Conservation (phyloP, 2,329 filamentous ascomycete genomes). For the Neophaeococcomyces aloes region DNA sequence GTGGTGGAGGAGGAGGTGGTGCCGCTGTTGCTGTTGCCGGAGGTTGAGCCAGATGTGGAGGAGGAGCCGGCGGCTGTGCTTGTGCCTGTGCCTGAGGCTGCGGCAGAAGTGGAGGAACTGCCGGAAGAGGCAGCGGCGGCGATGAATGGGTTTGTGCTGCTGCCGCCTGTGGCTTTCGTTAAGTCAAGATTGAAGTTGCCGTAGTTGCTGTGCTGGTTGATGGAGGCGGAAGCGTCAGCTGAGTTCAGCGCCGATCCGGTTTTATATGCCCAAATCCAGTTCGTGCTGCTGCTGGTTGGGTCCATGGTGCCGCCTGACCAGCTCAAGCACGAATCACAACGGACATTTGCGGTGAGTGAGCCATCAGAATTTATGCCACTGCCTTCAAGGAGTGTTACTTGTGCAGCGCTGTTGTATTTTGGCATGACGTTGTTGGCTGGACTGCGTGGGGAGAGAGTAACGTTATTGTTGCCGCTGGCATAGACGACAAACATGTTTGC, state of each 20-base stretch:
- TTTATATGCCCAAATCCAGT: slow-evolving; percentile 43
- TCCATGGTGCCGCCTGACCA: slow-evolving; percentile 45
- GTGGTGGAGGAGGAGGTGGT: slow-evolving; percentile 1
- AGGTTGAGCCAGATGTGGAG: slow-evolving; percentile 2
- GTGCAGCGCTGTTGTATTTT: slow-evolving; percentile 30
- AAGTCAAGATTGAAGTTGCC: slow-evolving; percentile 40
- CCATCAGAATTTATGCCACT: slow-evolving; percentile 41
- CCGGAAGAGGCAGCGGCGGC: slow-evolving; percentile 9
- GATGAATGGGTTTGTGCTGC: slow-evolving; percentile 27
- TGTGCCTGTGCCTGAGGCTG: slow-evolving; percentile 7
- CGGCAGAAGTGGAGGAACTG: slow-evolving; percentile 1
- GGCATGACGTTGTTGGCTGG: slow-evolving; percentile 38
- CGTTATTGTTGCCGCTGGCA: slow-evolving; percentile 43
- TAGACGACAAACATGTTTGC: slow-evolving; percentile 52
- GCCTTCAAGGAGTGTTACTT: slow-evolving; percentile 43
- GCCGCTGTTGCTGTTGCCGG: slow-evolving; percentile 6
- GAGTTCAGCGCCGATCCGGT: slow-evolving; percentile 39
- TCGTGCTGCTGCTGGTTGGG: slow-evolving; percentile 33
- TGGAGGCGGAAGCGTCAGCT: slow-evolving; percentile 32
- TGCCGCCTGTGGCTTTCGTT: slow-evolving; percentile 41
- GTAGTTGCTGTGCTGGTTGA: slow-evolving; percentile 37
- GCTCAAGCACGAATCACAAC: slow-evolving; percentile 43
- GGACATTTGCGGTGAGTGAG: slow-evolving; percentile 47
- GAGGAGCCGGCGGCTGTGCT: slow-evolving; percentile 12
- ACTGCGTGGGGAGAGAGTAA: slow-evolving; percentile 46